phyloP scores from a whole-genome alignment of 2,329 filamentous ascomycete genomes.

The Simplicillium sp. region DNA sequence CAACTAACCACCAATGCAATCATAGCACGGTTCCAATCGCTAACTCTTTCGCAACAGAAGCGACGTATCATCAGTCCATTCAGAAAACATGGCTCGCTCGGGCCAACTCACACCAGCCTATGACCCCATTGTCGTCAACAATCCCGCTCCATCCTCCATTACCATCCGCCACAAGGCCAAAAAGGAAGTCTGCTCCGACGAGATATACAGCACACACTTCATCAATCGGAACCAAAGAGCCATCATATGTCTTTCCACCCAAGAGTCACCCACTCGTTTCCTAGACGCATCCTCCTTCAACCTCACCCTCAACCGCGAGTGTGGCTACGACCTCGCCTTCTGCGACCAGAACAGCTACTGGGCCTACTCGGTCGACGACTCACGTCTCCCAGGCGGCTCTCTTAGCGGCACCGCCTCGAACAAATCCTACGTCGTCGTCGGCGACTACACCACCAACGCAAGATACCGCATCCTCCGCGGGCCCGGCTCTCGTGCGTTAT shows the following conservation, averaged over 20 bases:
- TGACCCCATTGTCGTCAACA: constrained; percentile 15
- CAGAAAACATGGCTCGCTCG: constrained; percentile 3
- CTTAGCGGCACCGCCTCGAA: constrained; percentile 11
- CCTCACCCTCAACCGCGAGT: constrained; percentile 13
- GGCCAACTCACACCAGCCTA: constrained; percentile 10
- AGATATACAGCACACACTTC: constrained; percentile 11
- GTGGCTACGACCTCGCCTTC: not conserved
- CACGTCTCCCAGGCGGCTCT: too few relatives aligned
- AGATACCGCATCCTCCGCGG: constrained; percentile 6
- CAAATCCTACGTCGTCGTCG: constrained; percentile 12
- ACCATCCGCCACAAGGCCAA: constrained; percentile 15
- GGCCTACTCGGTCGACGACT: constrained; percentile 14
- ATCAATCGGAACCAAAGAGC: not conserved
- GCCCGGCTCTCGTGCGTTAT: constrained; percentile 13
- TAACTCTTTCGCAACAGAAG: not conserved
- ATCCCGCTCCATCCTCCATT: constrained; percentile 14
- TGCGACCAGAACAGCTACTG: constrained; percentile 7
- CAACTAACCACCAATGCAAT: not conserved
- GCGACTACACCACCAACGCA: constrained; percentile 12
- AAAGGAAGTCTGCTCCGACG: constrained; percentile 14
- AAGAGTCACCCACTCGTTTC: constrained; percentile 5
- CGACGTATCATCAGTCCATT: not conserved
- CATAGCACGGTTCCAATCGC: not conserved
- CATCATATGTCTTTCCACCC: constrained; percentile 8
- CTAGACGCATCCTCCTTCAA: constrained; percentile 6